Base-by-base conservation (phyloP, 1,139 yeast species). In the Hemisphaericaspora subhashii region DNA sequence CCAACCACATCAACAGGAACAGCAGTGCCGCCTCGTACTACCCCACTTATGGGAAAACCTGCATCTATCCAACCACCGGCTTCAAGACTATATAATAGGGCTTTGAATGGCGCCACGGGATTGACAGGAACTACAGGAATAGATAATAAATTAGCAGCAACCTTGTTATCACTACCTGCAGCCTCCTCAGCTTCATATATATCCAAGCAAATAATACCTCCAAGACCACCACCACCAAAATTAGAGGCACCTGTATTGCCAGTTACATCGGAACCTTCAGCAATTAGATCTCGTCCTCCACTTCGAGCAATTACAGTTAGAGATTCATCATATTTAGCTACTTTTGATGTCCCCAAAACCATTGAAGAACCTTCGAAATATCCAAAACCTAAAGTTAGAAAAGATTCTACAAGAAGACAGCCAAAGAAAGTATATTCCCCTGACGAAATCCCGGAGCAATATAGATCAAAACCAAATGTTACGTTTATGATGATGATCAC, bases 361-460 rank as follows among this genome's bases (percentile, higher is more conserved):
- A 52, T 55, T 33, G 70, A 64, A 20, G 60, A 56, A 26, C 63
- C 64, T 5, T 52, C 62, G 6, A 53, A 67, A 36, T 63, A 66
- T 21, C 79, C 80, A 24, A 81, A 79, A 54, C 77, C 79, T 5
- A 77, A 55, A 28, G 53, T 60, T 21, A 57, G 58, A 30, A 57
- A 52, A 26, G 66, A 61, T 4, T 33, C 45, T n/a, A 40, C 44
- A 1, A 62, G 60, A 39, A 60, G 74, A 50, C 74, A 73, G 15
- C 72, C 81, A 7, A 83, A 82, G 53, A 80, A 75, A 47, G 76
- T 81, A 3, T 83, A 82, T 51, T 64, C 80, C 2, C 54, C 79
- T 30, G 88, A 83, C 33, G 97, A 90, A 52, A 88, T 90, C 30
- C 98, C 98, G 0, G 86, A 79, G 42, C 88, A 85, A 57, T 88